Evolutionary conservation across 2,329 filamentous ascomycete genomes (phyloP).

Genomic region (Fusarium sp.): DNA sequence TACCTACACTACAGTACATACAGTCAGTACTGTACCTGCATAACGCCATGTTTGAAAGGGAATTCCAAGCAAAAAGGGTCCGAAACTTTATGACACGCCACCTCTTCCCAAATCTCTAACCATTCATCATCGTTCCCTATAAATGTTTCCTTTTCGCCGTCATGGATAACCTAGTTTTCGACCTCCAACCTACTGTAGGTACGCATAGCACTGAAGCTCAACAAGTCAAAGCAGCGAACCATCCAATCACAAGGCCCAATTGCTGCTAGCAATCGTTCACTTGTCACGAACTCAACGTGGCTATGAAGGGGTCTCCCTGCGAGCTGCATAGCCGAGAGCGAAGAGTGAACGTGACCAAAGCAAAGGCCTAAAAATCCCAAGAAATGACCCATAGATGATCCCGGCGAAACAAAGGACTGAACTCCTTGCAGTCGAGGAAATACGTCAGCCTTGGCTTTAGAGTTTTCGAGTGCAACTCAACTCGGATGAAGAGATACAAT

Average conservation of each 20-base stretch:
- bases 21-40: too few species aligned
- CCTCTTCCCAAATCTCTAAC: background rate
- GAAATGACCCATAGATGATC: conserved; percentile 32
- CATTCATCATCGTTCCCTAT: background rate
- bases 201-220: background rate
- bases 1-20: too few species aligned
- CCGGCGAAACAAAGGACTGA: conserved; percentile 11
- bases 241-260: conserved; percentile 46
- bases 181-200: too few species aligned
- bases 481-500: too few species aligned
- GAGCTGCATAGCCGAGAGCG: conserved; percentile 24
- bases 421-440: conserved; percentile 31
- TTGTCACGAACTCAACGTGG: conserved; percentile 7
- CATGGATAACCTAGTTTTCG: conserved; percentile 16
- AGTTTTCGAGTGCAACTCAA: background rate
- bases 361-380: conserved; percentile 3
- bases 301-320: conserved; percentile 18
- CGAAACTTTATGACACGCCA: conserved; percentile 39
- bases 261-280: conserved; percentile 27
- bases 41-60: conserved; percentile 8
- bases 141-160: background rate
- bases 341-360: conserved; percentile 27
- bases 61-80: conserved; percentile 10
- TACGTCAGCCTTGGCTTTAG: conserved; percentile 30
- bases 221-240: background rate